Conservation (phyloP, 352 stramenopile genomes). For the Aphanomyces cochlioides region DNA sequence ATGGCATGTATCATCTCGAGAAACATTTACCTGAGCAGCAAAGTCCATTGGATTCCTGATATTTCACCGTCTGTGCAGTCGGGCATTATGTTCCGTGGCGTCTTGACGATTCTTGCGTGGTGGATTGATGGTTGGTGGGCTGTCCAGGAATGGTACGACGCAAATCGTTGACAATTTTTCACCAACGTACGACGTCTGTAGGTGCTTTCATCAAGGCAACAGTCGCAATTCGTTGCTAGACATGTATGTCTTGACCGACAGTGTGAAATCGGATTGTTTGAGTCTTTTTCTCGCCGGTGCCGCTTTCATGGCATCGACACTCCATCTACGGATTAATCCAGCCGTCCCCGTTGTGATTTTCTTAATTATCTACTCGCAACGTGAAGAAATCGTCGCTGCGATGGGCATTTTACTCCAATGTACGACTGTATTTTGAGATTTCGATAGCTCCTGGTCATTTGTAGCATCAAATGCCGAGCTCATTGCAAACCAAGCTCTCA, state of each 20-base stretch:
- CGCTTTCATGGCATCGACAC: constrained; percentile 3
- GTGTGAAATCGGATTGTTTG: constrained; percentile 21
- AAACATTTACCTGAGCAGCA: constrained; percentile 5
- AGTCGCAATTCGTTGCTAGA: constrained; percentile 1
- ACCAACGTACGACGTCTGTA: background rate
- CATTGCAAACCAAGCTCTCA: constrained; percentile 22
- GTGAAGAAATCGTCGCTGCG: background rate
- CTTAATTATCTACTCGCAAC: constrained; percentile 24
- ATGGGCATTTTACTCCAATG: constrained; percentile 2
- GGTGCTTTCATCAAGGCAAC: constrained; percentile 22
- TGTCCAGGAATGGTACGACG: constrained; percentile 22
- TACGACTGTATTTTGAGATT: background rate
- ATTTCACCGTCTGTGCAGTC: constrained; percentile 23
- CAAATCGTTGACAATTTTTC: background rate
- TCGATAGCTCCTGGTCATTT: background rate
- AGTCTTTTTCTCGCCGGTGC: constrained; percentile 23
- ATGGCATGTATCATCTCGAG: constrained; percentile 24
- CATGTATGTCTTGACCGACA: constrained; percentile 26
- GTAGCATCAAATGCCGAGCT: constrained; percentile 15
- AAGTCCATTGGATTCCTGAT: constrained; percentile 20
- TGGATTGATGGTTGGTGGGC: constrained; percentile 28
- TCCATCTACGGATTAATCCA: constrained; percentile 18
- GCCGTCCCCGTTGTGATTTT: constrained; percentile 16
- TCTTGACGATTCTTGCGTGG: constrained; percentile 20
- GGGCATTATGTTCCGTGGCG: constrained; percentile 13